These are phyloP conservation scores for Elsinoe arachidis DNA, from an alignment of 2,329 filamentous ascomycete species.

Conservation along the genomic window DNA sequence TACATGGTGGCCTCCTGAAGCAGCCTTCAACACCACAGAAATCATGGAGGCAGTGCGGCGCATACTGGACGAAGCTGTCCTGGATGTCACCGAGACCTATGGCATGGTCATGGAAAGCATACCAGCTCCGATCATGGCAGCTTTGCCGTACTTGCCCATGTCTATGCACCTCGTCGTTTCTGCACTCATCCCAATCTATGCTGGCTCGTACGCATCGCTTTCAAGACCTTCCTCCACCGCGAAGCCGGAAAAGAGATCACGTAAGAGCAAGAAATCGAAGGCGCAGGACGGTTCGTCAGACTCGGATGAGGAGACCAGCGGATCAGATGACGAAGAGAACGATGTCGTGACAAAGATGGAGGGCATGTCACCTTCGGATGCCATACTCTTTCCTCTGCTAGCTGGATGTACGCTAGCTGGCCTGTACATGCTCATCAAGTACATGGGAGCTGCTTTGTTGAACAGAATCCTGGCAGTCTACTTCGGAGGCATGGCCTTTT, in stretches of 20 bases:
- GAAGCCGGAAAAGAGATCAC: conserved; percentile 30
- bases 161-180: conserved; percentile 57
- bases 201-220: conserved; percentile 76
- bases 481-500: conserved; percentile 71
- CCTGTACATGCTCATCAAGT: conserved; percentile 84
- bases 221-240: conserved; percentile 73
- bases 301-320: conserved; percentile 34
- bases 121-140: neutral
- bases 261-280: conserved; percentile 25
- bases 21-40: too few species aligned
- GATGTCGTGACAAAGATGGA: conserved; percentile 50
- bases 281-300: conserved; percentile 34
- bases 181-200: conserved; percentile 73
- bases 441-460: conserved; percentile 70
- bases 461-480: conserved; percentile 79
- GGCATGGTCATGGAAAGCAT: neutral
- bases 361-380: conserved; percentile 66
- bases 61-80: too few species aligned
- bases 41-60: too few species aligned
- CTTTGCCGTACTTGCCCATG: conserved; percentile 37
- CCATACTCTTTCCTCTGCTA: conserved; percentile 72
- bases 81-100: too few species aligned
- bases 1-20: too few species aligned
- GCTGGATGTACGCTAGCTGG: conserved; percentile 63
- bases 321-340: conserved; percentile 43